Evolutionary conservation across 495 filamentous ascomycete genomes (phyloP).

Genomic region (Xylaria scruposa): DNA sequence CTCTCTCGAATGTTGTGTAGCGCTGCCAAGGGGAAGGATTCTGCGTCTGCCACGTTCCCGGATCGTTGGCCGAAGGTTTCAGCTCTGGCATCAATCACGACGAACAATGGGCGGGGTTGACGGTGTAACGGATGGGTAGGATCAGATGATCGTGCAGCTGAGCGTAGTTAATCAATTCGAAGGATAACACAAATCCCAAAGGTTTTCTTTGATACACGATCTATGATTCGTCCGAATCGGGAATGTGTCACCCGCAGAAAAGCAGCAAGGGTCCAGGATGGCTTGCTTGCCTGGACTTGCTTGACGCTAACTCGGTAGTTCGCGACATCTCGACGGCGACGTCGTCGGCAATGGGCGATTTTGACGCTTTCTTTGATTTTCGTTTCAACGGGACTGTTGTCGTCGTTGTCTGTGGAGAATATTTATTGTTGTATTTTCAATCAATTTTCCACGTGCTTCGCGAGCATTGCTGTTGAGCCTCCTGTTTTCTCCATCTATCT

Average conservation of each 20-base stretch:
- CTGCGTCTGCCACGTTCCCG: constrained; percentile 14
- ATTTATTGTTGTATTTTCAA: constrained; percentile 1
- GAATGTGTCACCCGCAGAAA: constrained; percentile 5
- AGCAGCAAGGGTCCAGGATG: background rate
- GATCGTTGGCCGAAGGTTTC: background rate
- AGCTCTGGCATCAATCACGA: background rate
- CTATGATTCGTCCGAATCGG: background rate
- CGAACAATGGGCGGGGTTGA: background rate
- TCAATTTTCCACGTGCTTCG: constrained; percentile 11
- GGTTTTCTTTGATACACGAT: background rate
- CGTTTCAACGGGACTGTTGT: background rate
- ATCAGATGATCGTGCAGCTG: constrained; percentile 16
- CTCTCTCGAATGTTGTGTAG: background rate
- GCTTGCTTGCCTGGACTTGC: background rate
- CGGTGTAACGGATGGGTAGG: background rate
- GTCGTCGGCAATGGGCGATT: background rate
- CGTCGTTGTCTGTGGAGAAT: constrained; percentile 2
- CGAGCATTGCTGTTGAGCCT: constrained; percentile 18
- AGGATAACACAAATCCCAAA: background rate
- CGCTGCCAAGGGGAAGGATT: constrained; percentile 9
- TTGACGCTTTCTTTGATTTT: background rate
- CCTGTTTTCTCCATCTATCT: background rate
- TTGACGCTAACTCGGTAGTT: constrained; percentile 10
- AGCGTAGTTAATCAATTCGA: background rate
- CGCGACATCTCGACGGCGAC: background rate